These are phyloP conservation scores for Spathaspora gorwiae DNA, from an alignment of 805 yeast genomes.

Conservation along the genomic window DNA sequence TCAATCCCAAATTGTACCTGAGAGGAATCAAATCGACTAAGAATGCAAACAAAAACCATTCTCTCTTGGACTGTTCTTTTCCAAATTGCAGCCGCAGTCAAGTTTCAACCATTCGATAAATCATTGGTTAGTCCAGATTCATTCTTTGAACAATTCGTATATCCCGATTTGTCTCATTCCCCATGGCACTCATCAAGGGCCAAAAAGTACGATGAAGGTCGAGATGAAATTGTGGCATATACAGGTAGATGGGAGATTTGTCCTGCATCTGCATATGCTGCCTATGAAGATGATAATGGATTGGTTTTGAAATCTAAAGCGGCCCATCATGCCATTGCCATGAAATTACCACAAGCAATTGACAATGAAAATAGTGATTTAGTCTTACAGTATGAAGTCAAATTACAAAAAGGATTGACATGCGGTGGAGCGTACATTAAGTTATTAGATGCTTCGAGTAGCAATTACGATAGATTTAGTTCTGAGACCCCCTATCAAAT, in stretches of 20 bases:
- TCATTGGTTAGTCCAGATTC: constrained; percentile 36
- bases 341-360: constrained; percentile 52
- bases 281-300: constrained; percentile 64
- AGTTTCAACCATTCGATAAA: constrained; percentile 33
- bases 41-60: not conserved
- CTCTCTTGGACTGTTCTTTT: not conserved
- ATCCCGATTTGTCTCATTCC: constrained; percentile 18
- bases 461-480: constrained; percentile 46
- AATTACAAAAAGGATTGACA: constrained; percentile 67
- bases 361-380: constrained; percentile 59
- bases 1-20: too few species aligned
- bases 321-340: constrained; percentile 78
- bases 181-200: constrained; percentile 53
- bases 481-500: constrained; percentile 72
- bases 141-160: constrained; percentile 62
- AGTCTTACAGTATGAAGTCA: constrained; percentile 87
- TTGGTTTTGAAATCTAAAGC: constrained; percentile 73
- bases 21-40: too few species aligned
- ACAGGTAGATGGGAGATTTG: constrained; percentile 74
- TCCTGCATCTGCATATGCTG: constrained; percentile 44
- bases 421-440: constrained; percentile 93
- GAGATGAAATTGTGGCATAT: constrained; percentile 39
- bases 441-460: constrained; percentile 45
- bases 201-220: constrained; percentile 42
- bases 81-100: constrained; percentile 2